A percentile compares a stretch with the other conserved stretches of the same genome.
These are phyloP conservation scores for Sporormia fimetaria DNA, from an alignment of 495 filamentous ascomycete species.

Conservation along the genomic window DNA sequence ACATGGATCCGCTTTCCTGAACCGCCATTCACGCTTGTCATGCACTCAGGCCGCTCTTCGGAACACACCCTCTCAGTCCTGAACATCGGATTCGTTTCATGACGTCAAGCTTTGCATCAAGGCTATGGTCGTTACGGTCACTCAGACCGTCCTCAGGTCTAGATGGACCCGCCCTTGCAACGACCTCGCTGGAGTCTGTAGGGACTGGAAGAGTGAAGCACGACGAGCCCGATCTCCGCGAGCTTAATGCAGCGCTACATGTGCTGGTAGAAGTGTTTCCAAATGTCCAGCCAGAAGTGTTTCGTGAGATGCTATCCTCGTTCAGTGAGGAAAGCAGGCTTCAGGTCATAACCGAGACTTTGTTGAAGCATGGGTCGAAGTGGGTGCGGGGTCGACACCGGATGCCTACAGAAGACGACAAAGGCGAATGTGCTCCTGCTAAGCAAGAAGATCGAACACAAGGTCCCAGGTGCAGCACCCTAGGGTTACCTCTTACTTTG, in stretches of 20 bases:
- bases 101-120: too few species aligned
- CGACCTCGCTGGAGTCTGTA: too few species aligned
- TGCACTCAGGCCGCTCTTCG: too few species aligned
- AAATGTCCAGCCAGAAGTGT: conserved; percentile 78
- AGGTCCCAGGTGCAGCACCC: conserved; percentile 3
- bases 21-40: too few species aligned
- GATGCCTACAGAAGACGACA: conserved; percentile 18
- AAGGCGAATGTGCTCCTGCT: conserved; percentile 5
- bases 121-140: too few species aligned
- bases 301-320: conserved; percentile 73
- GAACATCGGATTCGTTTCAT: too few species aligned
- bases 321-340: conserved; percentile 75
- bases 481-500: conserved; percentile 40
- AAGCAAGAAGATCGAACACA: conserved; percentile 31
- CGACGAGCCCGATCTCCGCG: conserved; percentile 49
- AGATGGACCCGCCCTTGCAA: too few species aligned
- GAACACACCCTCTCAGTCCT: too few species aligned
- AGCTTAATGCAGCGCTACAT: conserved; percentile 64
- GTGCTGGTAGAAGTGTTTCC: conserved; percentile 70
- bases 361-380: conserved; percentile 63
- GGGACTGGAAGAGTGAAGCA: background rate
- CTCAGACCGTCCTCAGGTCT: too few species aligned
- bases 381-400: conserved; percentile 60
- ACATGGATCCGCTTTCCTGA: too few species aligned
- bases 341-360: conserved; percentile 71